Evolutionary conservation across 2,329 filamentous ascomycete genomes (phyloP).

Genomic region (Colletotrichum chrysophilum): DNA sequence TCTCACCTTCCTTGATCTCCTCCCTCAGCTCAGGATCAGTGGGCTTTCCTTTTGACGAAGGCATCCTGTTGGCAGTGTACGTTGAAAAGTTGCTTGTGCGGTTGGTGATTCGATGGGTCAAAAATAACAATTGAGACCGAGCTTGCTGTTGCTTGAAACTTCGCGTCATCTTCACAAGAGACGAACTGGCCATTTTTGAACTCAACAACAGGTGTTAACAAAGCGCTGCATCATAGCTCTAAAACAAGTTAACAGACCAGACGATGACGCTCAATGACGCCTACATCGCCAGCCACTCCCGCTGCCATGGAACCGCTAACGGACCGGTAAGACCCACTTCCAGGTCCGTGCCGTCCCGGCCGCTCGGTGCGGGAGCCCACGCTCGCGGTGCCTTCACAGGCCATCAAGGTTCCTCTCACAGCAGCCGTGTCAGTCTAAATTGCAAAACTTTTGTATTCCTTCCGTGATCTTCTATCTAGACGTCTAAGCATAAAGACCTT

Average conservation of each 20-base stretch:
- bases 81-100: background rate
- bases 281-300: slow-evolving; percentile 6
- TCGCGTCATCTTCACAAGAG: rapidly evolving
- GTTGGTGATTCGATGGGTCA: background rate
- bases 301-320: background rate
- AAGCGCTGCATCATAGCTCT: background rate
- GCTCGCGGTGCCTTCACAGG: background rate
- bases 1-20: slow-evolving; percentile 41
- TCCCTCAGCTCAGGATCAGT: slow-evolving; percentile 45
- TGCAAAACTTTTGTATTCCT: background rate
- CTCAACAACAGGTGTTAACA: rapidly evolving
- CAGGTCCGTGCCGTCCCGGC: slow-evolving; percentile 4
- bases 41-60: slow-evolving; percentile 44
- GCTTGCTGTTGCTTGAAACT: background rate
- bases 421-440: background rate
- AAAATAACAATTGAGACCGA: background rate
- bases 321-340: background rate
- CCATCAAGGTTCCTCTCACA: background rate
- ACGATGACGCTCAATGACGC: slow-evolving; percentile 19
- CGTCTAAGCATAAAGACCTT: background rate
- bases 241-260: background rate
- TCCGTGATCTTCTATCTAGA: background rate
- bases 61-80: slow-evolving; percentile 29
- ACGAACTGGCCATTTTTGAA: background rate
- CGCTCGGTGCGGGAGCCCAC: background rate